phyloP scores from a whole-genome alignment of 2,329 filamentous ascomycete species.

The Tolypocladium endophyticum region DNA sequence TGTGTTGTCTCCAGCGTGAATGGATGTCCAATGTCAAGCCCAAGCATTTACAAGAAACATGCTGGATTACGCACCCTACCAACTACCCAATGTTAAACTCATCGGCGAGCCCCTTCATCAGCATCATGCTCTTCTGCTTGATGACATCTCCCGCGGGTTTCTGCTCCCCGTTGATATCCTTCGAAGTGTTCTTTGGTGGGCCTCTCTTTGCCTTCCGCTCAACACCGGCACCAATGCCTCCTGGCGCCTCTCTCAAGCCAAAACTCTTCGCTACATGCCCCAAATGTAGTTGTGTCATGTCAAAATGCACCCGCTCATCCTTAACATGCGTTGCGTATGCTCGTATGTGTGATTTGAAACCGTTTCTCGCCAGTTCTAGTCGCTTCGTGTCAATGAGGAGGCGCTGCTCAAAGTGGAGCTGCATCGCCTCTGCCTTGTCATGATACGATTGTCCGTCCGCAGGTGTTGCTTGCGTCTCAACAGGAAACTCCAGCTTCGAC shows the following conservation, averaged over 20 bases:
- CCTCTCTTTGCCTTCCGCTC: conserved; percentile 33
- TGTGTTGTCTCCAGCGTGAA: not conserved
- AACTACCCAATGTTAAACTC: conserved; percentile 61
- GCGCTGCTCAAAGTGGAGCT: conserved; percentile 50
- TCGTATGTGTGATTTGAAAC: conserved; percentile 83
- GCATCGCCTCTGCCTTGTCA: conserved; percentile 44
- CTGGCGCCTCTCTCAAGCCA: conserved; percentile 77
- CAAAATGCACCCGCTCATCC: conserved; percentile 76
- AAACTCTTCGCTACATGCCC: conserved; percentile 94
- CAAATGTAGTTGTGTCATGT: conserved; percentile 82
- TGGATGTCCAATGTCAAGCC: not conserved
- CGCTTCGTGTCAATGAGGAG: conserved; percentile 52
- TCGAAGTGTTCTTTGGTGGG: conserved; percentile 5
- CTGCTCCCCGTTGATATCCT: conserved; percentile 19
- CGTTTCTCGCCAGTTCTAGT: conserved; percentile 72
- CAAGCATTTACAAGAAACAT: not conserved
- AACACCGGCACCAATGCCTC: conserved; percentile 59
- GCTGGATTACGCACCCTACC: conserved; percentile 22
- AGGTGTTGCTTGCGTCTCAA: conserved; percentile 51
- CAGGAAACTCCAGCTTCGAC: conserved; percentile 51
- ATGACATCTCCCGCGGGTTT: conserved; percentile 29
- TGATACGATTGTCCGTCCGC: conserved; percentile 33
- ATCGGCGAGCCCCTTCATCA: conserved; percentile 51
- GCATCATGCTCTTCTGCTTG: conserved; percentile 54
- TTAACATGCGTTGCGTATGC: conserved; percentile 92